These are phyloP conservation scores for Helichrysum umbraculigerum DNA, from an alignment of 129 eudicot species.

Conservation along the genomic window DNA sequence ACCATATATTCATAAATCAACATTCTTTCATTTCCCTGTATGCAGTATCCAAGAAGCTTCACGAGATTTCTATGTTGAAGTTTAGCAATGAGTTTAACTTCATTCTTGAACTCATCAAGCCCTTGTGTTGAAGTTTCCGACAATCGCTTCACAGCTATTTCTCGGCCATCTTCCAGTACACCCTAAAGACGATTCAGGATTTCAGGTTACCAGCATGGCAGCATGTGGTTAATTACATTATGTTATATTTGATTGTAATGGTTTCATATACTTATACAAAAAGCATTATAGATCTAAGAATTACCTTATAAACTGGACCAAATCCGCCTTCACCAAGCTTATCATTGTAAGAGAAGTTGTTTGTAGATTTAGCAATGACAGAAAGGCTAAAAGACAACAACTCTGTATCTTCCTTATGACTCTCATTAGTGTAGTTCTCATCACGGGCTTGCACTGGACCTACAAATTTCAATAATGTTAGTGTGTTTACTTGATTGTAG, in stretches of 20 bases:
- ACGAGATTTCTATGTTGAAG: conserved; percentile 51
- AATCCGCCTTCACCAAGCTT: conserved; percentile 14
- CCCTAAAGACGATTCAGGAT: conserved; percentile 20
- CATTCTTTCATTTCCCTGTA: conserved; percentile 34
- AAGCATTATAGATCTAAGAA: too few species aligned
- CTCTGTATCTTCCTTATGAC: background rate
- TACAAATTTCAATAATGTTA: conserved; percentile 10
- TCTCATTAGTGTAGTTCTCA: background rate
- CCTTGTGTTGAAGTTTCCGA: conserved; percentile 35
- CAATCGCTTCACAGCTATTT: conserved; percentile 35
- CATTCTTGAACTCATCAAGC: conserved; percentile 34
- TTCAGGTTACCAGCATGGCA: too few species aligned
- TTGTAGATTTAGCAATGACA: background rate
- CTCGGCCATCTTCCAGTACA: conserved; percentile 25
- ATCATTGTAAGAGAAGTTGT: background rate
- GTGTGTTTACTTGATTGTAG: conserved; percentile 1
- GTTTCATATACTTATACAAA: too few species aligned
- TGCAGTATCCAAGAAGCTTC: conserved; percentile 39
- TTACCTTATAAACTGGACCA: conserved; percentile 12
- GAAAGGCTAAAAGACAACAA: background rate
- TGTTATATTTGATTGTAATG: background rate
- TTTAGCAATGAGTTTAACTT: conserved; percentile 36
- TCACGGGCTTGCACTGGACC: background rate
- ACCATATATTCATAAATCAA: conserved; percentile 34
- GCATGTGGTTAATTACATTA: background rate